Base-by-base conservation (phyloP, 768 basidiomycete genomes). In the Hygrocybe coccinea region DNA sequence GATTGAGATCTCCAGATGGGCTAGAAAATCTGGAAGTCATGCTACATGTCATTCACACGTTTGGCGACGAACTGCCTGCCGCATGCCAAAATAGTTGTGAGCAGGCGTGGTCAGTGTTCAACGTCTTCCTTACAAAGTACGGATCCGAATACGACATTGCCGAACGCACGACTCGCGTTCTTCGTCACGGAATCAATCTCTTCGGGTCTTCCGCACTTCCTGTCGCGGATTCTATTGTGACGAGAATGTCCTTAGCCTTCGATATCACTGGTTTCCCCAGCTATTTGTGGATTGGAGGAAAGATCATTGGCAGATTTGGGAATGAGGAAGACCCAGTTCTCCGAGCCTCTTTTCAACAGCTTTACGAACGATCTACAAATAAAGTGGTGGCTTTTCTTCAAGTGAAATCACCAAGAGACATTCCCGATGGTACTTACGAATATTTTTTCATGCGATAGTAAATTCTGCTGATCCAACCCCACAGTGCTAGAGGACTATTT, bases 21-120 rank as follows among this genome's bases (percentile, higher is more conserved):
- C 75, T 99, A 22, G 95, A 98, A 65, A 95, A 93, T 63, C 73
- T 99, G 34, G 94, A 97, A 68, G 81, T 85, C n/a, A 94, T 95
- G 85, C 76, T 99, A 15, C 78, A 81, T 55, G 84, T 95, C 52
- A 81, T 98, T 49, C 81, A 84, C 24, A 81, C 85, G 9, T 91
- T 91, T 59, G 87, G 92, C 11, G 87, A 92, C 53, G 85, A 87
- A 24, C 75, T 98, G 1, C 95, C 95, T 14, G 64, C 78, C 19
- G 76, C 84, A 2, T 99, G 97, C 69, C 83, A 83, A 59, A 80
- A 80, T 58, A 95, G 85, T 34, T 86, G 86, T 61, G 73, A 78
- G 60, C 88, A 95, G 62, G 83, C 89, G 1, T 99, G 95, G 87
- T 64, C 74, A 2, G 78, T 98, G 29, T 84, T 98, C 59, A 91